Evolutionary conservation across 2,329 filamentous ascomycete genomes (phyloP).

Genomic region (Penicillium sp.): DNA sequence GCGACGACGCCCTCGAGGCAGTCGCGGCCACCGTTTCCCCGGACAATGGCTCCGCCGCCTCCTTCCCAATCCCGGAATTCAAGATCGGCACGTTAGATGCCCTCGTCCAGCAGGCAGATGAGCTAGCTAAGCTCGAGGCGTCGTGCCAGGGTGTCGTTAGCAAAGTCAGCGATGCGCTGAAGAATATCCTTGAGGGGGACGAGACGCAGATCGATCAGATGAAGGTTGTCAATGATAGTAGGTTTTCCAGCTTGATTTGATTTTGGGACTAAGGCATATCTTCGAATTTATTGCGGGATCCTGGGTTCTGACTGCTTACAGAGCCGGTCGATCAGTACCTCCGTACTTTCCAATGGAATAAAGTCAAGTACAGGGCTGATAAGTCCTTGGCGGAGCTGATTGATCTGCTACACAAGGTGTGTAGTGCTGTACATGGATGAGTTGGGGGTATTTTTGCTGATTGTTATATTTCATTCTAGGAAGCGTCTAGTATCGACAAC

Average conservation of each 20-base stretch:
- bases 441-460: neutral
- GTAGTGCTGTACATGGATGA: neutral
- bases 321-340: constrained; percentile 96
- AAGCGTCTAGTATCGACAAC: constrained; percentile 86
- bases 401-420: constrained; percentile 79
- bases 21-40: constrained; percentile 67
- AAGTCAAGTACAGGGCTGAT: constrained; percentile 92
- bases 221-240: constrained; percentile 93
- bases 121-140: constrained; percentile 80
- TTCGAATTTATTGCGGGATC: constrained; percentile 4
- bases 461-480: constrained; percentile 49
- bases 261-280: neutral
- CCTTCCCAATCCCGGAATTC: constrained; percentile 85
- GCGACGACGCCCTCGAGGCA: constrained; percentile 74
- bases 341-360: constrained; percentile 89
- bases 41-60: constrained; percentile 70
- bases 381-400: constrained; percentile 84
- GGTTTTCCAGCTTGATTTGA: constrained; percentile 32
- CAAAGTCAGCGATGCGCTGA: constrained; percentile 84
- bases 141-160: constrained; percentile 76
- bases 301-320: constrained; percentile 40
- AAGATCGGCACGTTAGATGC: constrained; percentile 97
- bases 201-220: constrained; percentile 78
- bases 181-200: constrained; percentile 76
- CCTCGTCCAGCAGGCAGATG: constrained; percentile 92